phyloP scores from a whole-genome alignment of 192 early-diverging fungal species.

The Geranomyces michiganensis region DNA sequence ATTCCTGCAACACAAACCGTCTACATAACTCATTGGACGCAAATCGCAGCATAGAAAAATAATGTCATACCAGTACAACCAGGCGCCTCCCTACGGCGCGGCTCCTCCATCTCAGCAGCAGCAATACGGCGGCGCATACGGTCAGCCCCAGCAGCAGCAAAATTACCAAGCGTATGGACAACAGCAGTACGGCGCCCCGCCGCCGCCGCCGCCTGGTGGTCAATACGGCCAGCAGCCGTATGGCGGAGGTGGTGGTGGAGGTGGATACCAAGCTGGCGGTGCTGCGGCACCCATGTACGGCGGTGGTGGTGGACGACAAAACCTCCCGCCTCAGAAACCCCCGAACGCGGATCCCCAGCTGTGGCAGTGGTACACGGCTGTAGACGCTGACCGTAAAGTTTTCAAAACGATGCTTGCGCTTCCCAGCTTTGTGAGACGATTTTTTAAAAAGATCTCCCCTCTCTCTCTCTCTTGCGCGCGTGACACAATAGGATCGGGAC shows the following conservation, averaged over 20 bases:
- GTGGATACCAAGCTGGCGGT: background rate
- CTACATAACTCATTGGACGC: no score
- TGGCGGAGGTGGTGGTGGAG: background rate
- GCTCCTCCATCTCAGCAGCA: conserved; percentile 14
- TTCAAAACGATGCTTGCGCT: background rate
- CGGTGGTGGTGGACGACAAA: background rate
- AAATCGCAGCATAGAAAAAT: no score
- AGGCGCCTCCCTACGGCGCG: background rate
- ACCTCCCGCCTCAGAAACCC: background rate
- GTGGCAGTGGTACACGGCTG: conserved; percentile 27
- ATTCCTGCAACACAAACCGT: no score
- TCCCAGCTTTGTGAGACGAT: background rate
- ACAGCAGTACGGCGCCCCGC: background rate
- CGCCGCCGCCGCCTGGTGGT: background rate
- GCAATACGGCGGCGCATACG: background rate
- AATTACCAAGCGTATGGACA: conserved; percentile 1
- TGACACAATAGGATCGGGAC: conserved; percentile 6
- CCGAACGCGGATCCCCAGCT: conserved; percentile 10
- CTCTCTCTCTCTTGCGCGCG: no score
- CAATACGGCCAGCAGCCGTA: conserved; percentile 14
- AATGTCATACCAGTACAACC: conserved; percentile 14
- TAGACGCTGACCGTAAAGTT: conserved; percentile 23
- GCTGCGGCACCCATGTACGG: background rate
- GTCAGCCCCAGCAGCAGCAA: conserved; percentile 15
- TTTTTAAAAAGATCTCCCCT: background rate